phyloP scores from a whole-genome alignment of 2,329 filamentous ascomycete species.

The Uncinocarpus reesii region DNA sequence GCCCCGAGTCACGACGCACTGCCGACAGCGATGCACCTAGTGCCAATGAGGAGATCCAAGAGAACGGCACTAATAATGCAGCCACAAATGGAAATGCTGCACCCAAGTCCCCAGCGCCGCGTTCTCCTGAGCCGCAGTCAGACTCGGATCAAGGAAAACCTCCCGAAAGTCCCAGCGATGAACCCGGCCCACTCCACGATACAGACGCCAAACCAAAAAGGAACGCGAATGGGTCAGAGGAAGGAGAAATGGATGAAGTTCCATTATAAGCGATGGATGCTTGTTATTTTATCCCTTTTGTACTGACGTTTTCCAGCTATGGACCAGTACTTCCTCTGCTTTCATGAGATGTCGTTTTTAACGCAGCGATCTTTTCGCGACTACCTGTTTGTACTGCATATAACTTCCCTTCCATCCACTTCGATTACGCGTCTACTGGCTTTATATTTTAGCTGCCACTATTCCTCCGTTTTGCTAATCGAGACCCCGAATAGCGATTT shows the following conservation, averaged over 20 bases:
- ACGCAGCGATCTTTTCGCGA: not conserved
- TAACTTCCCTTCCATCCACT: too few species aligned
- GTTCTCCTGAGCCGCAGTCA: not conserved
- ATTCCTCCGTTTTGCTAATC: not conserved
- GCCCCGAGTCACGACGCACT: not conserved
- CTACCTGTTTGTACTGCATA: not conserved
- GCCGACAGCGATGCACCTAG: conserved; percentile 3
- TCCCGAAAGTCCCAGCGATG: not conserved
- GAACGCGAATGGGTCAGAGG: conserved; percentile 14
- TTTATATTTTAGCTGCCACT: not conserved
- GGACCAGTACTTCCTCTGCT: not conserved
- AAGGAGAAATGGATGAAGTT: conserved; percentile 20
- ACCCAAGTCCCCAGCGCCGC: not conserved
- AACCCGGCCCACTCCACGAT: not conserved
- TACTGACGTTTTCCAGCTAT: not conserved
- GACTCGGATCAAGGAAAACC: not conserved
- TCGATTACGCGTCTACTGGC: too few species aligned
- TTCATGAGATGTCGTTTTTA: not conserved
- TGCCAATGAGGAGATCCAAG: conserved; percentile 14
- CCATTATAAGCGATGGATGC: conserved; percentile 14
- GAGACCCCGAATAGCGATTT: not conserved
- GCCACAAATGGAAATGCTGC: not conserved
- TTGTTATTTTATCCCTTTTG: not conserved
- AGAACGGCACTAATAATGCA: conserved; percentile 7
- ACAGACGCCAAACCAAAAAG: not conserved